Percentiles rank a stretch among this genome's conserved stretches.
These are phyloP conservation scores for Larix sibirica DNA, from an alignment of 83 land plant genomes.

Conservation along the genomic window DNA sequence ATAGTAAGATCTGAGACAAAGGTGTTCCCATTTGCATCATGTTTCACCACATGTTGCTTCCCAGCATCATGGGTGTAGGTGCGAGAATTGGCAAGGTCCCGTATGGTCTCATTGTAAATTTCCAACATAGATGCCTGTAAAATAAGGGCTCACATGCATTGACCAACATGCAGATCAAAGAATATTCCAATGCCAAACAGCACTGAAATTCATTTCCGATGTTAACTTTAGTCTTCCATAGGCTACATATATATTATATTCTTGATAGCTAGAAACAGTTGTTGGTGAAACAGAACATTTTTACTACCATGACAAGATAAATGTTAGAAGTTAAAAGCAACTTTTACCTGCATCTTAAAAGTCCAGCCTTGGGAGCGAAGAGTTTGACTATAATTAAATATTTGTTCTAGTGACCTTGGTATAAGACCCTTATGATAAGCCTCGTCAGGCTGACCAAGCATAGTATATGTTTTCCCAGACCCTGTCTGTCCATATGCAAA, in stretches of 20 bases:
- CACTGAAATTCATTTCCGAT: too few species aligned
- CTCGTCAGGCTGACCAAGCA: conserved; percentile 49
- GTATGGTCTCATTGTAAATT: conserved; percentile 36
- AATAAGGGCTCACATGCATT: background rate
- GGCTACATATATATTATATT: too few species aligned
- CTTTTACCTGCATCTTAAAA: conserved; percentile 54
- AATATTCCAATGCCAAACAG: too few species aligned
- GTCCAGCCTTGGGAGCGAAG: conserved; percentile 48
- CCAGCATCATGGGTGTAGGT: conserved; percentile 19
- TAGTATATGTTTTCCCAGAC: conserved; percentile 66
- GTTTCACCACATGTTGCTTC: conserved; percentile 37
- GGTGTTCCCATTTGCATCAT: conserved; percentile 51
- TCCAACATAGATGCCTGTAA: conserved; percentile 61
- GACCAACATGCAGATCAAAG: too few species aligned
- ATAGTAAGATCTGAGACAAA: conserved; percentile 67
- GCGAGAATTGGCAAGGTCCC: conserved; percentile 30
- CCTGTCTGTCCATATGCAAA: conserved; percentile 72
- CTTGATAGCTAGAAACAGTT: too few species aligned
- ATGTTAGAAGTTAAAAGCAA: too few species aligned
- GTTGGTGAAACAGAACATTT: too few species aligned
- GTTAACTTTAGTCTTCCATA: too few species aligned
- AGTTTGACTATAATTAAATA: conserved; percentile 51
- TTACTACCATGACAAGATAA: too few species aligned
- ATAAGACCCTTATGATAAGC: conserved; percentile 45
- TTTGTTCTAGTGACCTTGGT: conserved; percentile 60